phyloP scores from a whole-genome alignment of 2,329 filamentous ascomycete genomes.

The Tolypocladium pustulatum region DNA sequence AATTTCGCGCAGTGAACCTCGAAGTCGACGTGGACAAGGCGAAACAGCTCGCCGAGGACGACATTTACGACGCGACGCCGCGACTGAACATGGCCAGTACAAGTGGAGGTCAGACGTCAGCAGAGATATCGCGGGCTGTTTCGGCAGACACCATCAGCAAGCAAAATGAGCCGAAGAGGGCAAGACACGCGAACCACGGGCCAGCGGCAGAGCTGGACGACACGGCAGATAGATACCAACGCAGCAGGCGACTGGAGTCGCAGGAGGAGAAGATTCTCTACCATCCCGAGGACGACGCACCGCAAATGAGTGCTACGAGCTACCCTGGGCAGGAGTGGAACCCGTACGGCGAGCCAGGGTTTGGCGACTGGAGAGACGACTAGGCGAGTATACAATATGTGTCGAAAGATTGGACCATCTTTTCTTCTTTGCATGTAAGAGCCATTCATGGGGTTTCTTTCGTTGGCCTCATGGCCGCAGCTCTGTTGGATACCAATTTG shows the following conservation, averaged over 20 bases:
- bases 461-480: not conserved
- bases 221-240: conserved; percentile 32
- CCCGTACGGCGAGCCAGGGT: conserved; percentile 33
- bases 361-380: conserved; percentile 15
- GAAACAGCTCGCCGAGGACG: conserved; percentile 13
- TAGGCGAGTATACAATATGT: not conserved
- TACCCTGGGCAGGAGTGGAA: conserved; percentile 66
- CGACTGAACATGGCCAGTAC: conserved; percentile 4
- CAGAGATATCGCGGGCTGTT: not conserved
- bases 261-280: conserved; percentile 46
- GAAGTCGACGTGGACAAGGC: conserved; percentile 5
- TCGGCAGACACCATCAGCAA: conserved; percentile 1
- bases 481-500: not conserved
- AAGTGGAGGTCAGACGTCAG: not conserved
- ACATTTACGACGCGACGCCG: conserved; percentile 25
- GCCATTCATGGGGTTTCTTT: not conserved
- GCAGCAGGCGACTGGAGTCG: conserved; percentile 29
- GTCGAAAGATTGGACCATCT: not conserved
- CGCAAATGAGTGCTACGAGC: conserved; percentile 54
- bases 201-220: conserved; percentile 26
- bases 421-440: not conserved
- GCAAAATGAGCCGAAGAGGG: conserved; percentile 1
- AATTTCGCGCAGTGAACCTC: not conserved
- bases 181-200: conserved; percentile 3
- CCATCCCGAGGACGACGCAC: conserved; percentile 26